These are phyloP conservation scores for Colletotrichum sp. DNA, from an alignment of 2,329 filamentous ascomycete genomes.

Conservation along the genomic window DNA sequence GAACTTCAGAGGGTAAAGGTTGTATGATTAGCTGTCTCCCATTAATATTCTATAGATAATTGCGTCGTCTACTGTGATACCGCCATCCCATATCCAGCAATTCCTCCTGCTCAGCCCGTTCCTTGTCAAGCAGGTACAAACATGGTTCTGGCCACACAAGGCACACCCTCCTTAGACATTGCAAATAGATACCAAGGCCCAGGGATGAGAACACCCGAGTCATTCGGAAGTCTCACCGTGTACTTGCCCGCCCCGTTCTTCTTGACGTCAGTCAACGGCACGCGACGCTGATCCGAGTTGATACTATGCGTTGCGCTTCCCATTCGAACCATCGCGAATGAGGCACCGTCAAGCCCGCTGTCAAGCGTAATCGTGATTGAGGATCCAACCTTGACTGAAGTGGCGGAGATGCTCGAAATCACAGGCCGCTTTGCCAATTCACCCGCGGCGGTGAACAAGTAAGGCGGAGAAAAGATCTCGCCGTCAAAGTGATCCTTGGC, in stretches of 20 bases:
- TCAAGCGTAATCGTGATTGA: not conserved
- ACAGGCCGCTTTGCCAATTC: not conserved
- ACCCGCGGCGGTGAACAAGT: not conserved
- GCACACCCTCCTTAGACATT: fast-evolving
- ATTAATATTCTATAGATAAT: too few species aligned
- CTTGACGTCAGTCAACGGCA: not conserved
- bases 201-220: not conserved
- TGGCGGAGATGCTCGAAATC: not conserved
- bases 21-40: too few species aligned
- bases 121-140: not conserved
- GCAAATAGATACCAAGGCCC: not conserved
- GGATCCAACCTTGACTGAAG: not conserved
- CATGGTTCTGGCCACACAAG: not conserved
- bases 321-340: not conserved
- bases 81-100: too few species aligned
- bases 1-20: too few species aligned
- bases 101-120: too few species aligned
- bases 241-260: not conserved
- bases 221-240: not conserved
- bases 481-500: not conserved
- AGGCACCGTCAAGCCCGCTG: not conserved
- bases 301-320: not conserved
- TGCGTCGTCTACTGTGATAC: too few species aligned
- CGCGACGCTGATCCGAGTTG: not conserved
- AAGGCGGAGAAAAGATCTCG: not conserved